Evolutionary conservation across 2,329 filamentous ascomycete genomes (phyloP).

Genomic region (Chaetomiaceae sp.): DNA sequence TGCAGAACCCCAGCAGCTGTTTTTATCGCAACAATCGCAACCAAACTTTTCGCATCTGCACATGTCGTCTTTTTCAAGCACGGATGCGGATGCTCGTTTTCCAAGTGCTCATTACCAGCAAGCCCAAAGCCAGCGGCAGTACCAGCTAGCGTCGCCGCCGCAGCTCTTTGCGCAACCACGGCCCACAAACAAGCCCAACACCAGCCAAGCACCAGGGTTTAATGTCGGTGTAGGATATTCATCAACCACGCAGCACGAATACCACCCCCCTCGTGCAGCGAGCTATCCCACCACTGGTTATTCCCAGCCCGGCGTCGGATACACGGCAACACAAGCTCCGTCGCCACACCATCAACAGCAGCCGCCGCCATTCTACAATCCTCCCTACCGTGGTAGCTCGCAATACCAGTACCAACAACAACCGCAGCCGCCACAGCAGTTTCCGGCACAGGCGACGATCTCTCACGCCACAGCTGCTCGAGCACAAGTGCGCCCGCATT

Average conservation of each 20-base stretch:
- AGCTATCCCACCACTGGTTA: conserved; percentile 8
- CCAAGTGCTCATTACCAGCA: conserved; percentile 15
- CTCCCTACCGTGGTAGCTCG: conserved; percentile 4
- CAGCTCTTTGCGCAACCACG: conserved; percentile 15
- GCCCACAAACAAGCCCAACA: conserved; percentile 2
- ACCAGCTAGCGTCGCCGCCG: conserved; percentile 21
- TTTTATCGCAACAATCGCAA: conserved; percentile 32
- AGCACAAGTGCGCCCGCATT: conserved; percentile 8
- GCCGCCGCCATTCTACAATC: conserved; percentile 9
- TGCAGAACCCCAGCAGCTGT: conserved; percentile 32
- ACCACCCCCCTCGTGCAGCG: conserved; percentile 15
- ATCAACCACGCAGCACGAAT: conserved; percentile 10
- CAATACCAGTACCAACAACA: conserved; percentile 17
- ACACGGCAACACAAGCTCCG: conserved; percentile 14
- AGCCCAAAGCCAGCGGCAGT: conserved; percentile 29
- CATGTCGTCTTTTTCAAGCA: conserved; percentile 14
- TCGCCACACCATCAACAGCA: conserved; percentile 4
- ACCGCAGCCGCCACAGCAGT: conserved; percentile 10
- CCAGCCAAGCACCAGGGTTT: conserved; percentile 3
- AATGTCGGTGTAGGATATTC: conserved; percentile 10
- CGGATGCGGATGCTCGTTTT: too few species aligned
- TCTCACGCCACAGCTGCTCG: conserved; percentile 25
- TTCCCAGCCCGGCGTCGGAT: conserved; percentile 13
- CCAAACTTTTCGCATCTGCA: conserved; percentile 29
- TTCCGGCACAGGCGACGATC: too few species aligned